These are phyloP conservation scores for Rugonectria rugulosa DNA, from an alignment of 2,329 filamentous ascomycete species.

Conservation along the genomic window DNA sequence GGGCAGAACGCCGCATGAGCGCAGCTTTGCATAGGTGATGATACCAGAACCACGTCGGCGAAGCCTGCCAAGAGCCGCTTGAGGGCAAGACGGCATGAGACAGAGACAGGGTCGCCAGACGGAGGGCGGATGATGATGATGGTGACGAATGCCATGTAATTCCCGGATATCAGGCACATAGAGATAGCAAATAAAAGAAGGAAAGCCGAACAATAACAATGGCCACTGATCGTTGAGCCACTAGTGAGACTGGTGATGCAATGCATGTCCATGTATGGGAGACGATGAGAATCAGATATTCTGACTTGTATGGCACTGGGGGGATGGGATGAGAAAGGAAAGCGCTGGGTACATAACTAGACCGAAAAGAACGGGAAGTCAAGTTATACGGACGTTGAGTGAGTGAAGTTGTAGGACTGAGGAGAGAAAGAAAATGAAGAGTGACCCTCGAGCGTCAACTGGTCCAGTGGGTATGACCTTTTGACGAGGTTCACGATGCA, in stretches of 20 bases:
- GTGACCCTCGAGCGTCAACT: background rate
- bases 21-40: constrained; percentile 33
- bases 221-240: background rate
- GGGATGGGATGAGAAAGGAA: background rate
- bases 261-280: too few species aligned
- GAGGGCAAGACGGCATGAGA: constrained; percentile 16
- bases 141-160: constrained; percentile 26
- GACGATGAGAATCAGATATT: too few species aligned
- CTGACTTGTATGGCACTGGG: too few species aligned
- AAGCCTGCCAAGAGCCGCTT: constrained; percentile 20
- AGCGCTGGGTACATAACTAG: too few species aligned
- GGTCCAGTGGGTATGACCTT: background rate
- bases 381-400: too few species aligned
- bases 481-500: constrained; percentile 14
- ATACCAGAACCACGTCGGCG: constrained; percentile 25
- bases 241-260: background rate
- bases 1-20: constrained; percentile 12
- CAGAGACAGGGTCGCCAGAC: constrained; percentile 7
- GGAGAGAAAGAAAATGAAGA: background rate
- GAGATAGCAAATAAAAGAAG: constrained; percentile 31
- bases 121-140: constrained; percentile 28
- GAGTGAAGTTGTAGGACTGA: background rate
- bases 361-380: too few species aligned
- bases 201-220: constrained; percentile 14
- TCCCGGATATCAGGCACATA: constrained; percentile 28